A percentile compares a stretch with the other conserved stretches of the same genome.
phyloP scores from a whole-genome alignment of 2,329 filamentous ascomycete genomes.

The Zasmidium cellare region DNA sequence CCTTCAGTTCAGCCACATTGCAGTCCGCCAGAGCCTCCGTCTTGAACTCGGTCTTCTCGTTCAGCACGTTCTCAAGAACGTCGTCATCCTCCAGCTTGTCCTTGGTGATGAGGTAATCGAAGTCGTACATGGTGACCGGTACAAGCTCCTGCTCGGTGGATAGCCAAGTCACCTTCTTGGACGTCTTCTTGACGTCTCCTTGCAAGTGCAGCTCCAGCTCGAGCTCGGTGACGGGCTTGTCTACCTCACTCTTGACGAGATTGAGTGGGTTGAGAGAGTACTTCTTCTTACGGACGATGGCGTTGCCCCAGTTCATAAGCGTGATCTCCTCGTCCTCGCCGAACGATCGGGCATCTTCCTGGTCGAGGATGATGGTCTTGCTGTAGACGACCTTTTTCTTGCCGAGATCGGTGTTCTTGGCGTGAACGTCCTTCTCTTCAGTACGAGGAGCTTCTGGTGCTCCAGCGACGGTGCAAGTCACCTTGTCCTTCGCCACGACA shows the following conservation, averaged over 20 bases:
- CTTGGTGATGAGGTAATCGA: constrained; percentile 93
- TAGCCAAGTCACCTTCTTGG: constrained; percentile 97
- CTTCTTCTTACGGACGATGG: constrained; percentile 64
- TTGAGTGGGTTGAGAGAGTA: constrained; percentile 50
- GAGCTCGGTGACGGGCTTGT: constrained; percentile 63
- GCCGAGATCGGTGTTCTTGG: constrained; percentile 83
- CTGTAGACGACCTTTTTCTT: constrained; percentile 83
- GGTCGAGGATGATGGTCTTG: constrained; percentile 75
- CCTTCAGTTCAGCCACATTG: constrained; percentile 75
- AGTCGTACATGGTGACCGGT: constrained; percentile 84
- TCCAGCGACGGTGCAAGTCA: constrained; percentile 43
- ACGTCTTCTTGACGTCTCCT: constrained; percentile 91
- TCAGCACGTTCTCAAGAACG: constrained; percentile 79
- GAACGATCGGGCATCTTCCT: constrained; percentile 80
- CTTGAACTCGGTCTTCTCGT: constrained; percentile 70
- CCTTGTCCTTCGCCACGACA: constrained; percentile 68
- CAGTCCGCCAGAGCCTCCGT: constrained; percentile 76
- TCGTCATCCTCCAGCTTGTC: constrained; percentile 91
- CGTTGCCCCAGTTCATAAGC: constrained; percentile 95
- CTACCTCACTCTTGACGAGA: constrained; percentile 51
- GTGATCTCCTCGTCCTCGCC: constrained; percentile 87
- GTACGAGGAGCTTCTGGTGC: constrained; percentile 48
- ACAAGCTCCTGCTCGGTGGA: constrained; percentile 75
- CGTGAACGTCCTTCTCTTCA: constrained; percentile 81
- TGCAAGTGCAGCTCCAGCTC: constrained; percentile 85